Evolutionary conservation across 2,329 filamentous ascomycete genomes (phyloP), one percentile per base, ranked within the genome.

Genomic region (Ascochyta koolunga): DNA sequence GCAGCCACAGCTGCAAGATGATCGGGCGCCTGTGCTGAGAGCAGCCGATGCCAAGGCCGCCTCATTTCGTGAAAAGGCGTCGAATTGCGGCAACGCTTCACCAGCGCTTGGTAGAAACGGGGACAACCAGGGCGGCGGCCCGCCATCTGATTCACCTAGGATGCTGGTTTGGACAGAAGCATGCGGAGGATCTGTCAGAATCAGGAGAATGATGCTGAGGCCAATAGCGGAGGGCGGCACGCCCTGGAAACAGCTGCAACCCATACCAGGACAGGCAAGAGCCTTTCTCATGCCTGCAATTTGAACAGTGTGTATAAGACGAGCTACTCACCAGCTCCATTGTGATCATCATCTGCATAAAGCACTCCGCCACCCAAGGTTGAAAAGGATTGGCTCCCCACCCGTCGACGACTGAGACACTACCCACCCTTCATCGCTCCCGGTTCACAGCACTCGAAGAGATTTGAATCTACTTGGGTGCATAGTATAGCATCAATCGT

Each of bases 141-240:
- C 60, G 54, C 59, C 59, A 48, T 62, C 59, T 68, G 66, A 68
- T 66, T 62, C 62, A 71, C 61, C 57, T 51, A 44, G 56, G 53
- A 56, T 60, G 58, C 59, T 61, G 55, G 57, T 63, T 61, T 53
- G 50, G 62, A 68, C 50, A 59, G 49, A 64, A 62, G 62, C 62
- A 65, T 49, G 54, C 50, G 56, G 61, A 50, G 48, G 51, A 46
- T 42, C 54, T 51, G 62, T 63, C 64, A 58, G 61, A 70, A 70
- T 59, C 51, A 66, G 68, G 49, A 68, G 65, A 64, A 68, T 46
- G 54, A 61, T 60, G 62, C 60, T 60, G 57, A 68, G 61, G 63
- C 69, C 65, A 70, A 71, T 68, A 60, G 66, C 60, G 65, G 66
- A 62, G 54, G 69, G 69, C 68, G 66, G 65, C 57, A 61, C 60